These are phyloP conservation scores for Alternaria arbusti DNA, from an alignment of 2,329 filamentous ascomycete genomes.

Conservation along the genomic window DNA sequence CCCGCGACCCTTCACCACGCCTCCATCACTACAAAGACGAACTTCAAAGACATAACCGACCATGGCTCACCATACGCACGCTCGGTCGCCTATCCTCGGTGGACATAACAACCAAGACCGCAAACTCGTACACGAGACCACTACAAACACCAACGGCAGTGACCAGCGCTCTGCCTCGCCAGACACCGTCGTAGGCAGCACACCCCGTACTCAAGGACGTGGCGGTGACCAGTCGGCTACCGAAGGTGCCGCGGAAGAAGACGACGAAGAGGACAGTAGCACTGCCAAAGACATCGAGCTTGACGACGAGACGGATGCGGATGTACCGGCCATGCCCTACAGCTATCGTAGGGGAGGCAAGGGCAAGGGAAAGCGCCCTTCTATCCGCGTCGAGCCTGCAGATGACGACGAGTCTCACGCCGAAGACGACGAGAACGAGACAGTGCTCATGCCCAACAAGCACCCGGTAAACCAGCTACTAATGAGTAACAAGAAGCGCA, in stretches of 20 bases:
- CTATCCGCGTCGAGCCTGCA: constrained; percentile 44
- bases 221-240: constrained; percentile 35
- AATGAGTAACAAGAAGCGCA: constrained; percentile 47
- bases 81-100: constrained; percentile 33
- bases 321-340: constrained; percentile 42
- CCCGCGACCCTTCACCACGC: constrained; percentile 1
- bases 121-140: constrained; percentile 34
- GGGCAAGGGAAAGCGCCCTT: constrained; percentile 45
- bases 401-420: constrained; percentile 38
- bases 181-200: constrained; percentile 26
- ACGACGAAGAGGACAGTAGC: constrained; percentile 45
- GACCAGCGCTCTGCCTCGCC: constrained; percentile 28
- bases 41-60: constrained; percentile 8
- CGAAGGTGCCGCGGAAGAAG: constrained; percentile 41
- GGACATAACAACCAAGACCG: constrained; percentile 41
- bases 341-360: constrained; percentile 42
- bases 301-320: constrained; percentile 47
- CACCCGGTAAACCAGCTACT: constrained; percentile 36
- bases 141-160: constrained; percentile 26
- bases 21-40: constrained; percentile 4
- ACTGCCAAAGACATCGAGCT: constrained; percentile 36
- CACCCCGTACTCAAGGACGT: constrained; percentile 29
- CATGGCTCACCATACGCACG: constrained; percentile 39
- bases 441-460: constrained; percentile 32
- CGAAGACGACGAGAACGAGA: constrained; percentile 41